These are phyloP conservation scores for Davidsoniella neocaledoniae DNA, from an alignment of 2,329 filamentous ascomycete species.

Conservation along the genomic window DNA sequence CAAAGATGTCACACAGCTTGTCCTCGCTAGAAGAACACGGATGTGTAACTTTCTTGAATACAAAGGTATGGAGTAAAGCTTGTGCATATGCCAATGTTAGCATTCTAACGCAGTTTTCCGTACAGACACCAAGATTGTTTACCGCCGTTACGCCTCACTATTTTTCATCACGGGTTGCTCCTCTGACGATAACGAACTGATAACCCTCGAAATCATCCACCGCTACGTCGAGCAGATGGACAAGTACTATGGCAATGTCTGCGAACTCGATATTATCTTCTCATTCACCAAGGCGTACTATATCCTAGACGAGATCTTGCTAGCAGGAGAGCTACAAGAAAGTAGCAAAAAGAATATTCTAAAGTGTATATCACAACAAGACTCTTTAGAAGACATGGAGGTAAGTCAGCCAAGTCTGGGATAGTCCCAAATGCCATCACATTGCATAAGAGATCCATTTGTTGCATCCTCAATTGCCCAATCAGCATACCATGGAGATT, in stretches of 20 bases:
- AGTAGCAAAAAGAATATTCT: constrained; percentile 99
- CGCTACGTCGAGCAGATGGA: constrained; percentile 99
- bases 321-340: constrained; percentile 94
- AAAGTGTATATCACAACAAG: constrained; percentile 89
- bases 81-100: background rate
- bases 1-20: constrained; percentile 96
- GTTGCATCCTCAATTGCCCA: background rate
- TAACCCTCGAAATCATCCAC: constrained; percentile 95
- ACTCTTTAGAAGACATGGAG: constrained; percentile 98
- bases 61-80: constrained; percentile 49
- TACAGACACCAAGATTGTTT: constrained; percentile 92
- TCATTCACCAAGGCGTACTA: constrained; percentile 99
- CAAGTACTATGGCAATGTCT: constrained; percentile 99
- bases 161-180: constrained; percentile 98
- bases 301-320: constrained; percentile 87
- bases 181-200: constrained; percentile 95
- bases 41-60: constrained; percentile 99
- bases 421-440: background rate
- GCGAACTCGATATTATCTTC: constrained; percentile 99
- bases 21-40: constrained; percentile 83
- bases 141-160: constrained; percentile 93
- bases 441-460: background rate
- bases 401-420: constrained; percentile 39
- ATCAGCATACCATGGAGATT: background rate
- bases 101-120: background rate